Evolutionary conservation across 2,329 filamentous ascomycete genomes (phyloP).

Genomic region (Xylaria sp.): DNA sequence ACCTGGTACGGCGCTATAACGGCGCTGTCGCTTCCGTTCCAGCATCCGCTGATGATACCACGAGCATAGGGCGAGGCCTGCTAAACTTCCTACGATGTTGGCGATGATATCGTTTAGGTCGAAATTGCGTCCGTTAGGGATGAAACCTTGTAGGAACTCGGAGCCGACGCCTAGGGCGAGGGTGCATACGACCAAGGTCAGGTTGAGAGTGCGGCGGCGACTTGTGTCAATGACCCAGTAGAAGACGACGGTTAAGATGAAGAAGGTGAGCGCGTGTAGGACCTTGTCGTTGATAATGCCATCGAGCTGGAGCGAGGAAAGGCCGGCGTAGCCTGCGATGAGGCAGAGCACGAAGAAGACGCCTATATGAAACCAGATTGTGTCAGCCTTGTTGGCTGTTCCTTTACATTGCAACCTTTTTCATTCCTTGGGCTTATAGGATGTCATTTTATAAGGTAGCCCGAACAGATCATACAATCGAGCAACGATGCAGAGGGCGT

Average conservation of each 20-base stretch:
- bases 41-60: conserved; percentile 98
- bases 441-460: neutral
- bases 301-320: conserved; percentile 66
- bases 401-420: neutral
- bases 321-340: conserved; percentile 77
- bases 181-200: conserved; percentile 83
- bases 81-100: conserved; percentile 80
- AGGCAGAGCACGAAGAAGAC: conserved; percentile 74
- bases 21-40: conserved; percentile 78
- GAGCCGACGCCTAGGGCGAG: conserved; percentile 72
- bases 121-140: conserved; percentile 73
- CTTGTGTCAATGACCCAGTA: conserved; percentile 97
- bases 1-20: conserved; percentile 54
- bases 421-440: neutral
- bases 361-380: conserved; percentile 55
- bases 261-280: conserved; percentile 87
- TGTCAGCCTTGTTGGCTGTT: conserved; percentile 11
- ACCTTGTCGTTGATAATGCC: conserved; percentile 82
- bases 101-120: conserved; percentile 87
- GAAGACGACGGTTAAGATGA: conserved; percentile 83
- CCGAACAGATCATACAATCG: neutral
- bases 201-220: conserved; percentile 81
- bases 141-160: conserved; percentile 74
- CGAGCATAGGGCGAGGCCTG: conserved; percentile 74
- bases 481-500: neutral